phyloP scores from a whole-genome alignment of 352 stramenopile species.

The Phytopythium boreale region DNA sequence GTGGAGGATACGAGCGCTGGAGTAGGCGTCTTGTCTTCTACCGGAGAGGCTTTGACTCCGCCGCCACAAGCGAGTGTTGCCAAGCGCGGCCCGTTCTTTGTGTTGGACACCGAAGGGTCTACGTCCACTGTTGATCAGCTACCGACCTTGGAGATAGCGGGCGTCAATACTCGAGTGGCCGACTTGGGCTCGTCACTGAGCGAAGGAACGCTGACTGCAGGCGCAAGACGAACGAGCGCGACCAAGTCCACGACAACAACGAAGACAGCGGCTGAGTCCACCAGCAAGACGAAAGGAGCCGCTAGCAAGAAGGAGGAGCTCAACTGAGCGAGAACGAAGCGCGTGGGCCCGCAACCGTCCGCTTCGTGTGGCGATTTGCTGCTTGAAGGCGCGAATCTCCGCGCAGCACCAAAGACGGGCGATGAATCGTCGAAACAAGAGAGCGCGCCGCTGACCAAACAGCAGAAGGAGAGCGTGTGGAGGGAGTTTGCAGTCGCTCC shows the following conservation, averaged over 20 bases:
- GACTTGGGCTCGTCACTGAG: background rate
- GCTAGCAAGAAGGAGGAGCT: background rate
- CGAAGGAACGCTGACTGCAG: background rate
- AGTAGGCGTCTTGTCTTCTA: background rate
- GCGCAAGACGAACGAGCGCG: background rate
- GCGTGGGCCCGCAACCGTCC: background rate
- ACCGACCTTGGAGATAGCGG: background rate
- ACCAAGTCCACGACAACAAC: background rate
- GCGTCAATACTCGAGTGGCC: background rate
- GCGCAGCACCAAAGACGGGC: background rate
- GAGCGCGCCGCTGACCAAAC: slow-evolving; percentile 22
- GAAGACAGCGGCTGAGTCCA: background rate
- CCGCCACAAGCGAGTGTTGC: too few relatives aligned
- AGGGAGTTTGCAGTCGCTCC: slow-evolving; percentile 29
- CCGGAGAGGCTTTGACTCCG: background rate
- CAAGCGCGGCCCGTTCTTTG: background rate
- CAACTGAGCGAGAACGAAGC: background rate
- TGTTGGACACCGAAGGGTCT: background rate
- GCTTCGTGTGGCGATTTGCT: slow-evolving; percentile 5
- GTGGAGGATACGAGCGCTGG: background rate
- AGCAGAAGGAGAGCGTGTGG: slow-evolving; percentile 42
- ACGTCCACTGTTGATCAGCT: background rate
- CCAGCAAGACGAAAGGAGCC: background rate
- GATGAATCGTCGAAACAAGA: slow-evolving; percentile 5
- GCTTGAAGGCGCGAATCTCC: slow-evolving; percentile 15